Conservation (phyloP, 495 filamentous ascomycete genomes). For the Usnea hakonensis region DNA sequence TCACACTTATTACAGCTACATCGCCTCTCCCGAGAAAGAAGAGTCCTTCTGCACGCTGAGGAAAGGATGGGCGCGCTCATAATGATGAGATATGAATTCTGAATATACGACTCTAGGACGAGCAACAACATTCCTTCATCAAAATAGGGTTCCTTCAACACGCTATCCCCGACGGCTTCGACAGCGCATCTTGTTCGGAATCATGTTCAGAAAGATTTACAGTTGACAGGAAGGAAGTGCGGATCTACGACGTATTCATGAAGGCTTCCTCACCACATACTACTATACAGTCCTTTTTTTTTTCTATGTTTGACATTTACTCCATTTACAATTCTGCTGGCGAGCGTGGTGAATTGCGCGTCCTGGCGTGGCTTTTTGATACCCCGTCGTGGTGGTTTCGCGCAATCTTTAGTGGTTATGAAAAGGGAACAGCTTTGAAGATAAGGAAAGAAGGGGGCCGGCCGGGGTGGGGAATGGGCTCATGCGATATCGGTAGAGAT, state of each 20-base stretch:
- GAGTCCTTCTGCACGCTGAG: background rate
- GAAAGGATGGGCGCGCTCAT: background rate
- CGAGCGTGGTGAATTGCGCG: background rate
- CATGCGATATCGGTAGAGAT: no score
- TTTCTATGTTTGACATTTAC: background rate
- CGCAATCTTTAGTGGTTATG: background rate
- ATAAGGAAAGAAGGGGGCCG: no score
- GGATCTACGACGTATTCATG: background rate
- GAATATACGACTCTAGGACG: background rate
- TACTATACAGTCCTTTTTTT: background rate
- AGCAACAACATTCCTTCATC: background rate
- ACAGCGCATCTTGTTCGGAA: background rate
- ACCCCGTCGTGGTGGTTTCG: background rate
- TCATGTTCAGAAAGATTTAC: background rate
- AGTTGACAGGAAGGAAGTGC: background rate
- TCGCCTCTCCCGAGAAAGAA: background rate
- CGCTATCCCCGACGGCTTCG: background rate
- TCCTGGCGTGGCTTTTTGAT: conserved; percentile 1
- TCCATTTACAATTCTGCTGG: background rate
- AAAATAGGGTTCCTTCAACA: background rate
- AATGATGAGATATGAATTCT: background rate
- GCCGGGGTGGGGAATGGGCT: no score
- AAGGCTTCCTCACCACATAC: background rate
- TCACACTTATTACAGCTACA: background rate
- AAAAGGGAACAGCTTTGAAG: no score